Base-by-base conservation (phyloP, 2,329 filamentous ascomycete genomes). In the Ophioceras dolichostomum region DNA sequence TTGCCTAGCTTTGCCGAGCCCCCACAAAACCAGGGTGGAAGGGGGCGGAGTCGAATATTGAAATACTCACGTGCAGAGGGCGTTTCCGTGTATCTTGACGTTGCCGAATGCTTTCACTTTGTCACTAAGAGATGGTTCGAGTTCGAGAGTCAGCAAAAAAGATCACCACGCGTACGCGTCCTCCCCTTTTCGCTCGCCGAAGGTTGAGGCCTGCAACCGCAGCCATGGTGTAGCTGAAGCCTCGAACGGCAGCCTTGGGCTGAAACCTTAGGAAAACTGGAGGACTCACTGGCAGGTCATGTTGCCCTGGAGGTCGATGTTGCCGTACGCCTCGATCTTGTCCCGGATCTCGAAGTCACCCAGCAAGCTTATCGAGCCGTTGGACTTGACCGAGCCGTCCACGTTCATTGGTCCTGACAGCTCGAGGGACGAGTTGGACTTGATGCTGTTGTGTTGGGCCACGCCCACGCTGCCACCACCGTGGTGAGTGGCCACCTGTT, bases 391-490 rank as follows among this genome's bases (percentile, higher is more conserved):
- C 3, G 61, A 65, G 10, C 63, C 62, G 18, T 57, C 54, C 16
- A 72, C 58, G 40, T 70, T 64, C 42, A 68, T 51, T 8, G 65
- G 65, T 1, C 65, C 65, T 4, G 51, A 45, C 5, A 68, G 53
- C 18, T 54, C 47, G 38, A 68, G 44, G 26, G 59, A 52, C 13
- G 56, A 47, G 26, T 66, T 64, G 36, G 58, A 64, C 44, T 57
- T 58, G 47, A 68, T 61, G 43, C 56, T 59, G 39, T 54, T 56
- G 27, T 13, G 54, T 58, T 41, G 54, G 56, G 49, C n/a, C 45
- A 48, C 18, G 24, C 37, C 27, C 12, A 26, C 22, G 31, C 18
- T 16, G 21, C 30, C 33, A 26, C 37, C 18, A 16, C 31, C 31
- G n/a, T n/a, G n/a, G n/a, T n/a, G n/a, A n/a, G n/a, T n/a, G n/a